Evolutionary conservation across 1,139 yeast genomes (phyloP), one percentile per base, ranked within the genome.

Genomic region (Pichia inconspicua): DNA sequence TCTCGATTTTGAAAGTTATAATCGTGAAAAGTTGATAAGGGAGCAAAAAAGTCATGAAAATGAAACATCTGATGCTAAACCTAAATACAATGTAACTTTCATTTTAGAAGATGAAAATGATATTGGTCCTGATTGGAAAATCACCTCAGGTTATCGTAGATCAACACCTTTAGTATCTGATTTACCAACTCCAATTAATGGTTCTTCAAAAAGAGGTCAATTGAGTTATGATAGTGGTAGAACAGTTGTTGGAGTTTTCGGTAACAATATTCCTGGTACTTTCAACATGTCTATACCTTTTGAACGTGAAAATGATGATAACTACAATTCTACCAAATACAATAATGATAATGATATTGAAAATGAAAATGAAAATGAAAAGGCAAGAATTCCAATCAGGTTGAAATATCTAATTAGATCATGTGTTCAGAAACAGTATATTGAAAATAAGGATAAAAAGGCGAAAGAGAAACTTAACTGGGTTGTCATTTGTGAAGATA

Each of bases 401-500:
- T 66, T 77, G 48, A 73, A 68, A 50, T 75, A 68, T 53, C 63
- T 80, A 52, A 68, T 80, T 39, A 67, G 80, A 49, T 69, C 81
- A 1, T 75, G 80, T 54, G 65, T 79, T 41, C 71, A 70, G 47
- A 77, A 77, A 58, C 64, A 66, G 41, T 72, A 61, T 50, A 53
- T 73, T 38, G 77, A 74, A 47, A 59, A 62, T 42, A 57, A 60
- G 25, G 22, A 34, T 7, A 44, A 44, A 15, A 43, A 34, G 5
- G 40, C 28, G 1, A 14, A 40, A 9, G 45, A 47, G 12, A 59
- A 56, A 22, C 66, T 67, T 41, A 62, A 69, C 34, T 80, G 84
- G 84, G 66, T 65, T 43, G 62, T 79, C 31, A 70, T 79, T 5
- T 73, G 82, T 2, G 85, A 80, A 59, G 84, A 80, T 53, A 59